A percentile compares a stretch with the other conserved stretches of the same genome.
These are phyloP conservation scores for Tulasnella sp. DNA, from an alignment of 768 basidiomycete species.

Conservation along the genomic window DNA sequence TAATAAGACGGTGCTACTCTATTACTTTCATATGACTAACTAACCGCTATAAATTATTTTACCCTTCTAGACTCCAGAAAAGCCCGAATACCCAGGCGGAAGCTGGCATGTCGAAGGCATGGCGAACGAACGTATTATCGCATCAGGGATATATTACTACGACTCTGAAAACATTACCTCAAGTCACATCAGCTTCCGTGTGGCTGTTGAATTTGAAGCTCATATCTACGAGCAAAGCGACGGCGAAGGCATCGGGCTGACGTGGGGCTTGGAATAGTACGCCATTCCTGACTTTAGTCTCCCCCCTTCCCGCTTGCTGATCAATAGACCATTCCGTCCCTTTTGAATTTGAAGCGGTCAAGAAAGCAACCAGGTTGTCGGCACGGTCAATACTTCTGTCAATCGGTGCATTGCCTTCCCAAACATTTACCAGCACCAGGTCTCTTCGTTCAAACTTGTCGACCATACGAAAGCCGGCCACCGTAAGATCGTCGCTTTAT, in stretches of 20 bases:
- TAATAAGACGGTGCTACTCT: no score
- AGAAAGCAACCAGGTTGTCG: conserved; percentile 28
- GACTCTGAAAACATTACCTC: no score
- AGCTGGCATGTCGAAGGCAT: no score
- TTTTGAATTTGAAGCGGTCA: conserved; percentile 54
- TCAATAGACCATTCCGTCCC: conserved; percentile 48
- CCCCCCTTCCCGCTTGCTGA: conserved; percentile 49
- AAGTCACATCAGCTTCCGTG: conserved; percentile 6
- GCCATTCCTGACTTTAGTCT: conserved; percentile 41
- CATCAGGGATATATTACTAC: no score
- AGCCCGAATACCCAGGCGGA: no score
- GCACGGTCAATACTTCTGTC: conserved; percentile 16
- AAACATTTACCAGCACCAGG: conserved; percentile 32
- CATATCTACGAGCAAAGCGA: conserved; percentile 22
- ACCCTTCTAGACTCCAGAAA: no score
- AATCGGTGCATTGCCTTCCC: conserved; percentile 33
- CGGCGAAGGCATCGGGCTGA: not conserved
- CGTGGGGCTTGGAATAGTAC: conserved; percentile 15
- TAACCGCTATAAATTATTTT: no score
- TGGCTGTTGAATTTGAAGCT: not conserved
- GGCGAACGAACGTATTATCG: no score
- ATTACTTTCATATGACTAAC: no score
- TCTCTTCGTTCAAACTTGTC: conserved; percentile 28
- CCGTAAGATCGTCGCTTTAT: conserved; percentile 29
- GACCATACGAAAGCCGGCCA: conserved; percentile 28